These are phyloP conservation scores for Bidens hawaiensis DNA, from an alignment of 140 eudicot genomes.

Conservation along the genomic window DNA sequence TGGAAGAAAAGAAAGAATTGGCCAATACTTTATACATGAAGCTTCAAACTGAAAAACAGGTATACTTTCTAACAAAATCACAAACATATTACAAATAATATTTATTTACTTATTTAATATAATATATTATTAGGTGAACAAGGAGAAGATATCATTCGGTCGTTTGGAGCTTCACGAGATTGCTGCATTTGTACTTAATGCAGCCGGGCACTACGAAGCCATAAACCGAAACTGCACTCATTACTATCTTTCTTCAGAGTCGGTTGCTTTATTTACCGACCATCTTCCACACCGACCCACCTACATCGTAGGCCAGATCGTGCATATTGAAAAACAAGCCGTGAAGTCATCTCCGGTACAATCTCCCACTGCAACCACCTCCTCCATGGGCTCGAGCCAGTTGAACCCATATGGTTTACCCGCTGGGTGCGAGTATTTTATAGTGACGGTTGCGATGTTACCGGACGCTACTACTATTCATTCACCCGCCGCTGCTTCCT, in stretches of 20 bases:
- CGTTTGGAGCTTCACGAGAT: conserved; percentile 82
- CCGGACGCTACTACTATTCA: conserved; percentile 58
- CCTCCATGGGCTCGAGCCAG: not conserved
- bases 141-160: conserved; percentile 80
- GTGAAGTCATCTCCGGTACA: conserved; percentile 36
- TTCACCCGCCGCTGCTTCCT: conserved; percentile 36
- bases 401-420: conserved; percentile 66
- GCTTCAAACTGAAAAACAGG: conserved; percentile 97
- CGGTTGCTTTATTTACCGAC: conserved; percentile 73
- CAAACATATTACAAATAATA: not conserved
- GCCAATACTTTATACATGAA: conserved; percentile 68
- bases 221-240: conserved; percentile 73
- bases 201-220: conserved; percentile 74
- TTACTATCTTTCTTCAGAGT: conserved; percentile 82
- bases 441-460: conserved; percentile 90
- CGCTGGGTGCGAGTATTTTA: conserved; percentile 81
- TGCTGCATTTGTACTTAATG: conserved; percentile 76
- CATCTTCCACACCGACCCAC: conserved; percentile 68
- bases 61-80: conserved; percentile 2
- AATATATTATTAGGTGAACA: conserved; percentile 65
- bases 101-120: not conserved
- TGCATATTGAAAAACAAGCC: conserved; percentile 70
- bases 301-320: conserved; percentile 79
- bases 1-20: conserved; percentile 82
- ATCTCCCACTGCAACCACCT: not conserved